Conservation (phyloP, 202 grass and related monocot genomes). For the Miscanthus sacchariflorus region DNA sequence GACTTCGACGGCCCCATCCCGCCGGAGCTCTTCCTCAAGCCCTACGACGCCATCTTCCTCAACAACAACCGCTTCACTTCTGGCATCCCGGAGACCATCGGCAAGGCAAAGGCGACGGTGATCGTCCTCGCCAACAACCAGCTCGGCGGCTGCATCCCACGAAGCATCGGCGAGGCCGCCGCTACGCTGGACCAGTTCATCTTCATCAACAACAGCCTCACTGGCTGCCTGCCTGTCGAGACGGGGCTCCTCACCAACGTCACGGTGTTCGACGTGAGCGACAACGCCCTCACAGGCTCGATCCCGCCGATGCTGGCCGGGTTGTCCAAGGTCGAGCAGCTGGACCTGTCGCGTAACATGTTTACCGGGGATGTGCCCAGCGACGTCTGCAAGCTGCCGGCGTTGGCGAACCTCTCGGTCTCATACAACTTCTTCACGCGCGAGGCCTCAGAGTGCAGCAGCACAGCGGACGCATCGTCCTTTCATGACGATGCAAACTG, state of each 20-base stretch:
- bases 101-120: slow-evolving; percentile 60
- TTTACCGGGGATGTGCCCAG: slow-evolving; percentile 49
- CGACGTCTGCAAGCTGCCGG: slow-evolving; percentile 48
- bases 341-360: slow-evolving; percentile 61
- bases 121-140: slow-evolving; percentile 82
- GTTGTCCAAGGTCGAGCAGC: slow-evolving; percentile 49
- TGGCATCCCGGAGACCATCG: slow-evolving; percentile 70
- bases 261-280: slow-evolving; percentile 57
- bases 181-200: slow-evolving; percentile 60
- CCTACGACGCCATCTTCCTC: slow-evolving; percentile 74
- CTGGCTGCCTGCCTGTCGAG: slow-evolving; percentile 59
- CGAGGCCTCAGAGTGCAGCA: slow-evolving; percentile 36
- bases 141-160: slow-evolving; percentile 65
- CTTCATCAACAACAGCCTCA: slow-evolving; percentile 68
- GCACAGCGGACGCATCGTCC: not conserved
- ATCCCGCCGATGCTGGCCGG: slow-evolving; percentile 47
- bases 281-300: slow-evolving; percentile 52
- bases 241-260: slow-evolving; percentile 38
- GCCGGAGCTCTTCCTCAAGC: slow-evolving; percentile 67
- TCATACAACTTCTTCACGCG: slow-evolving; percentile 69
- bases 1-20: slow-evolving; percentile 74
- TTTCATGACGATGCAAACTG: slow-evolving; percentile 65
- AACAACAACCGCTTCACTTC: slow-evolving; percentile 69
- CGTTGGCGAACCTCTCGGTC: slow-evolving; percentile 59
- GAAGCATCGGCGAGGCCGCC: slow-evolving; percentile 51